Conservation (phyloP, 306 rosid species). For the Spatholobus suberectus region DNA sequence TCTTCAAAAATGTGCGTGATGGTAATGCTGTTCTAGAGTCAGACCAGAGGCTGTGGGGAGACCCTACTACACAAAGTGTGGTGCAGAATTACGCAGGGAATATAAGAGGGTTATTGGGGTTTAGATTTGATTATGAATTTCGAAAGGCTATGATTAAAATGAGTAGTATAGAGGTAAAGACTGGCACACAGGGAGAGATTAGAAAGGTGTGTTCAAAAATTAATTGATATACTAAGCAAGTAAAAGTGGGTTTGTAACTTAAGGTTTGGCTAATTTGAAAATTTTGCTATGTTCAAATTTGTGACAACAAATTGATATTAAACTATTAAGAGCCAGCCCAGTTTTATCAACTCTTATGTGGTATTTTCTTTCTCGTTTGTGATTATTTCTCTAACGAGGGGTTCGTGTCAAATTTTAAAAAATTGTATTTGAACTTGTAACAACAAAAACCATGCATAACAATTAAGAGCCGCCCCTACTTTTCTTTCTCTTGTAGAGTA, state of each 20-base stretch:
- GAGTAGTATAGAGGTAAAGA: slow-evolving; percentile 67
- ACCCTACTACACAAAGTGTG: slow-evolving; percentile 41
- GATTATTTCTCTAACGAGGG: neutral
- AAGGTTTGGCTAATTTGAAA: neutral
- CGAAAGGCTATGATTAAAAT: slow-evolving; percentile 71
- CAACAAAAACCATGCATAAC: neutral
- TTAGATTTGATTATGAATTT: slow-evolving; percentile 60
- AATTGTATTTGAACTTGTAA: neutral
- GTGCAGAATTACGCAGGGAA: slow-evolving; percentile 66
- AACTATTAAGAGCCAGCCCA: neutral
- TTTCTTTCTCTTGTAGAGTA: neutral
- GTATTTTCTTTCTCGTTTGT: neutral
- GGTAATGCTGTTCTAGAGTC: slow-evolving; percentile 73
- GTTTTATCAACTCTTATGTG: neutral
- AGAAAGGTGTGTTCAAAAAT: slow-evolving; percentile 59
- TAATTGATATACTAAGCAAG: slow-evolving; percentile 39
- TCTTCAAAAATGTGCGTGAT: slow-evolving; percentile 66
- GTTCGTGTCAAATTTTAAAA: neutral
- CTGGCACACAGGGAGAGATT: slow-evolving; percentile 68
- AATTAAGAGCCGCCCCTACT: neutral
- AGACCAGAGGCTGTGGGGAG: slow-evolving; percentile 72
- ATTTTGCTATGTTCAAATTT: neutral
- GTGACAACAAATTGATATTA: neutral
- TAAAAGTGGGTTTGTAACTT: neutral
- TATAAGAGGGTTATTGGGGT: slow-evolving; percentile 59